Conservation (phyloP, 768 basidiomycete species). For the Trametes sanguinea region DNA sequence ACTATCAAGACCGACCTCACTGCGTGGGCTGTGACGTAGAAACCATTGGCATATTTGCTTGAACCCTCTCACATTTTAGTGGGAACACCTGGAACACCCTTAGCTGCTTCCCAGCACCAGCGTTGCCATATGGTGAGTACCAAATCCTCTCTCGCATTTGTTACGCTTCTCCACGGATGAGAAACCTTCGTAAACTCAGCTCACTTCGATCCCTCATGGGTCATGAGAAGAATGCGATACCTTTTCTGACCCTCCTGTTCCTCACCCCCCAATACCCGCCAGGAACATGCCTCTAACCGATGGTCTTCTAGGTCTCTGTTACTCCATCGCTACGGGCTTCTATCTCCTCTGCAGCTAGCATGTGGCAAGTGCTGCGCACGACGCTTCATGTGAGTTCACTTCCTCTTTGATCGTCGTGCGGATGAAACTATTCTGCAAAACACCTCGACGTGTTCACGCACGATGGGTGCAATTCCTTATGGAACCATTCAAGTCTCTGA, state of each 20-base stretch:
- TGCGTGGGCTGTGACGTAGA: too few species aligned
- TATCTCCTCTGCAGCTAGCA: not conserved
- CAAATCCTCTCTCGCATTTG: too few species aligned
- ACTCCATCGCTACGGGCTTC: not conserved
- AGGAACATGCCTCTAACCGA: not conserved
- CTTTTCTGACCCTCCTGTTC: slow-evolving; percentile 38
- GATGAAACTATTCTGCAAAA: slow-evolving; percentile 50
- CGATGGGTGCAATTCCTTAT: slow-evolving; percentile 62
- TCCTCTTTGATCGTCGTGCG: slow-evolving; percentile 20
- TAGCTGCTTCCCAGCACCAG: too few species aligned
- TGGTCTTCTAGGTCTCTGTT: not conserved
- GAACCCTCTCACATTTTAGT: not conserved
- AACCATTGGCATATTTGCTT: not conserved
- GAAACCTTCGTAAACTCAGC: slow-evolving; percentile 52
- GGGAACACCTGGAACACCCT: not conserved
- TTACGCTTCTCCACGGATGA: slow-evolving; percentile 29
- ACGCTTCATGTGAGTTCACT: not conserved
- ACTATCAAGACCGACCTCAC: too few species aligned
- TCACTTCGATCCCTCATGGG: slow-evolving; percentile 58
- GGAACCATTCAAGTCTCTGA: slow-evolving; percentile 88
- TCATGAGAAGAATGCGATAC: slow-evolving; percentile 56
- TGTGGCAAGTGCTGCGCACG: not conserved
- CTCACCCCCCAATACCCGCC: not conserved
- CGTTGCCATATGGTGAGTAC: not conserved
- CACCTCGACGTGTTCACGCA: slow-evolving; percentile 56